Percentiles rank a stretch among this genome's conserved stretches.
These are phyloP conservation scores for Arthrobotrys sinensis DNA, from an alignment of 2,329 filamentous ascomycete genomes.

Conservation along the genomic window DNA sequence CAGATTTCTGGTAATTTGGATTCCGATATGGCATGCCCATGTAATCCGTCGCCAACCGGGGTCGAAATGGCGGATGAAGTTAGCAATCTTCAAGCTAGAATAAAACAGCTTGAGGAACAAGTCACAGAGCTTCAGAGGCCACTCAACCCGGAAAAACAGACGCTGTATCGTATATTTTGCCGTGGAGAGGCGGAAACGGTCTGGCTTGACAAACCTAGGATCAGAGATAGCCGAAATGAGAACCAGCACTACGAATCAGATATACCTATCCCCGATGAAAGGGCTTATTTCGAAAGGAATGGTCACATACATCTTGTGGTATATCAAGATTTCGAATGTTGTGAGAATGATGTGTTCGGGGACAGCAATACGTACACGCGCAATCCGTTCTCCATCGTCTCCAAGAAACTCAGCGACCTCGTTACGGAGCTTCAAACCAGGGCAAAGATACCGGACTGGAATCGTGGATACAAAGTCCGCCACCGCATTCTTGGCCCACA, in stretches of 20 bases:
- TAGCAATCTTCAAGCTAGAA: not conserved
- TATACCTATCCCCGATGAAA: conserved; percentile 2
- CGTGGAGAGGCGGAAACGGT: not conserved
- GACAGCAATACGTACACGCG: no score
- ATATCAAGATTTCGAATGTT: conserved; percentile 1
- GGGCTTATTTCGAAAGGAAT: not conserved
- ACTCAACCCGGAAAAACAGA: not conserved
- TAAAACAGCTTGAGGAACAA: not conserved
- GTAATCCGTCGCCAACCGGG: no score
- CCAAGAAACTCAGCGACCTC: not conserved
- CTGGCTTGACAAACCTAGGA: not conserved
- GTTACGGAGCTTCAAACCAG: not conserved
- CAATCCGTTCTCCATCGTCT: not conserved
- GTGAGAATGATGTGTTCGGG: not conserved
- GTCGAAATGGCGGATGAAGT: no score
- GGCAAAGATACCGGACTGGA: not conserved
- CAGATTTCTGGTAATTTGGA: no score
- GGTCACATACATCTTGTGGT: not conserved
- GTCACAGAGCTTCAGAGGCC: not conserved
- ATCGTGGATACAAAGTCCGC: not conserved
- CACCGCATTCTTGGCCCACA: not conserved
- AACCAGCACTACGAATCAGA: conserved; percentile 2
- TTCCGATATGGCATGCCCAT: no score
- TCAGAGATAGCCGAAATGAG: not conserved
- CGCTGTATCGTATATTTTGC: conserved; percentile 11